Base-by-base conservation (phyloP, 768 basidiomycete species). In the Kwoniella dendrophila region DNA sequence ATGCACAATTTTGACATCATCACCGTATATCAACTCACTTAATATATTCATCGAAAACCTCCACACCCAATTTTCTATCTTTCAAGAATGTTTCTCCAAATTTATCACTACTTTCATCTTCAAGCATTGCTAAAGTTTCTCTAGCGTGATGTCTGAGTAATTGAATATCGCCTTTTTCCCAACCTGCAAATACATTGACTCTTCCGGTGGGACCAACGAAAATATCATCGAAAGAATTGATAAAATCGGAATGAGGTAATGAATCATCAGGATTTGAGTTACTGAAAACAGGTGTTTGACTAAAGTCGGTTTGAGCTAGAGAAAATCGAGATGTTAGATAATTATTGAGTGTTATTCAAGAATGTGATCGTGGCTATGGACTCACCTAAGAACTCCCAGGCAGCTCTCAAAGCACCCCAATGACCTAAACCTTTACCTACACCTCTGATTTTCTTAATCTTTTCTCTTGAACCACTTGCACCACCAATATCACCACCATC, bases 321-420 rank as follows among this genome's bases (percentile, higher is more conserved):
- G 20, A 51, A 26, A 6, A n/a, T 22, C 24, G 26, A 24, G 14
- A 44, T 2, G 49, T 27, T 16, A 16, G 11, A 47, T 26, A 34
- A 8, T 43, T 18, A 4, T 30, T 26, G 22, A 60, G 10, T 5
- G 24, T 6, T 50, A 29, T 12, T 11, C 22, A 24, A 12, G 26
- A 29, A n/a, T 34, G 26, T 22, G 14, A 22, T 41, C 29, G 41
- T 20, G 27, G 5, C 2, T n/a, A n/a, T n/a, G n/a, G n/a, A 73
- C 87, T 66, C 72, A 92, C 92, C 85, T 24, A 97, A 75, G 71
- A 93, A 88, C 74, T 93, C 90, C 67, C 95, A 80, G 0, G 86
- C 87, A 33, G 89, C 91, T 68, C 88, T 85, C 77, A 97, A 88
- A 29, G 95, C 82, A 74, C 94, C 92, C 79, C 95, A 96, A 22